Evolutionary conservation across 2,329 filamentous ascomycete genomes (phyloP).

Genomic region (Microsporum ferrugineum): DNA sequence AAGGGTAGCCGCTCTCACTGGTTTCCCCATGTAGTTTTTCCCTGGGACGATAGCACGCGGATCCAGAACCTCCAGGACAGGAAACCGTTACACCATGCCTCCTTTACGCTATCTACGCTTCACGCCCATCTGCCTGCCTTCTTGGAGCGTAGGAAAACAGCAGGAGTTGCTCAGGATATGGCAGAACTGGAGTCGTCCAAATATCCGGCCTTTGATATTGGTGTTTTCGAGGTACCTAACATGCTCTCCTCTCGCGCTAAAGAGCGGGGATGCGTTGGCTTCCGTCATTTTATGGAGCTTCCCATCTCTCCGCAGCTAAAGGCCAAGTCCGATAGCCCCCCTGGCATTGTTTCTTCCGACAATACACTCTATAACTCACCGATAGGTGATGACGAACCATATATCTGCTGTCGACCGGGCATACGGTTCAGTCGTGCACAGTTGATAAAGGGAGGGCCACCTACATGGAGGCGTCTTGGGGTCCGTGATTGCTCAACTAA

Average conservation of each 20-base stretch:
- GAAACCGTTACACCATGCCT: slow-evolving; percentile 29
- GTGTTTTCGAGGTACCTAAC: slow-evolving; percentile 39
- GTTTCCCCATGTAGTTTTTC: slow-evolving; percentile 36
- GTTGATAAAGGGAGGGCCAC: slow-evolving; percentile 29
- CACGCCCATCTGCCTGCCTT: slow-evolving; percentile 36
- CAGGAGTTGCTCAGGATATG: slow-evolving; percentile 15
- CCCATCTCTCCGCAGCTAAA: slow-evolving; percentile 24
- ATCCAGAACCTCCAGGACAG: slow-evolving; percentile 34
- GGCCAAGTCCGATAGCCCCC: slow-evolving; percentile 15
- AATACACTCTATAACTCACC: slow-evolving; percentile 16
- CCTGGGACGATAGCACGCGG: slow-evolving; percentile 31
- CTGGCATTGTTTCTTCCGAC: slow-evolving; percentile 14
- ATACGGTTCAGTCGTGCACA: slow-evolving; percentile 27
- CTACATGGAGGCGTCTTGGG: slow-evolving; percentile 33
- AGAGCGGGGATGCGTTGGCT: slow-evolving; percentile 38
- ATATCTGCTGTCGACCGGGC: slow-evolving; percentile 27
- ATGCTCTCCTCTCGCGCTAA: slow-evolving; percentile 37
- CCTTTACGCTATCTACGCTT: slow-evolving; percentile 33
- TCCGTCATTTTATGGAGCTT: slow-evolving; percentile 38
- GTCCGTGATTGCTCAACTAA: slow-evolving; percentile 29
- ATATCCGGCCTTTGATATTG: slow-evolving; percentile 33
- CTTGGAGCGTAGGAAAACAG: slow-evolving; percentile 21
- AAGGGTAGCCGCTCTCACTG: slow-evolving; percentile 29
- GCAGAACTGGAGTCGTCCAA: slow-evolving; percentile 17
- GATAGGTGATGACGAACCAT: slow-evolving; percentile 19